phyloP scores from a whole-genome alignment of 805 yeast species.

The Candida quercuum region DNA sequence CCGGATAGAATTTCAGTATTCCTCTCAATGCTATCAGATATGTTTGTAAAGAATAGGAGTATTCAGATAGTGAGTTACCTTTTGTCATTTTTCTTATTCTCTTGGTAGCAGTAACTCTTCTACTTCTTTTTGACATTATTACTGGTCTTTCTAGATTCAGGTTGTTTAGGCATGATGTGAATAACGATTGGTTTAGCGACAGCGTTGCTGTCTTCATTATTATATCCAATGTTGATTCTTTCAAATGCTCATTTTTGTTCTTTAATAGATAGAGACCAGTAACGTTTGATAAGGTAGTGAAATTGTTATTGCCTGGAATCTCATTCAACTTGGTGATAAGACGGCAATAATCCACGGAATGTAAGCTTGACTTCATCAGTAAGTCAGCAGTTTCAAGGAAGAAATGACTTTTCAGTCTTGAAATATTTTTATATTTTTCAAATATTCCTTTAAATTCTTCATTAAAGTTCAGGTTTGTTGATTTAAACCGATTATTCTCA shows the following conservation, averaged over 20 bases:
- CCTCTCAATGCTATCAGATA: constrained; percentile 5
- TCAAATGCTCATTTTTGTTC: not conserved
- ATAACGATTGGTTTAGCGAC: constrained; percentile 3
- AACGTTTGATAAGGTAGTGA: constrained; percentile 4
- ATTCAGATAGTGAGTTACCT: not conserved
- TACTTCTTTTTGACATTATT: constrained; percentile 1
- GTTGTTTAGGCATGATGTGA: constrained; percentile 4
- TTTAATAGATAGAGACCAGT: constrained; percentile 3
- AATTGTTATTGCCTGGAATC: constrained; percentile 3
- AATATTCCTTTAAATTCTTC: constrained; percentile 1
- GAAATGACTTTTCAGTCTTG: constrained; percentile 3
- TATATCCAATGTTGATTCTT: constrained; percentile 4
- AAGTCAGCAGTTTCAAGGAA: constrained; percentile 2
- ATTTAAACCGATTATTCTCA: not conserved
- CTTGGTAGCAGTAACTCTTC: constrained; percentile 1
- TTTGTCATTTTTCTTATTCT: constrained; percentile 2
- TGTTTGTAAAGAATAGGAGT: constrained; percentile 5
- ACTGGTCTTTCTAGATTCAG: constrained; percentile 2
- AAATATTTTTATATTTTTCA: not conserved
- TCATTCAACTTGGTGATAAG: constrained; percentile 3
- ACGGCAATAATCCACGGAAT: constrained; percentile 1
- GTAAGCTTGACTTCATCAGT: not conserved
- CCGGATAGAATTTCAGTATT: constrained; percentile 1
- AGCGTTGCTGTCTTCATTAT: constrained; percentile 4
- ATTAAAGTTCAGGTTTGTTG: constrained; percentile 1